Evolutionary conservation across 139 green algal genomes (phyloP).

Genomic region (Volvox reticuliferus): DNA sequence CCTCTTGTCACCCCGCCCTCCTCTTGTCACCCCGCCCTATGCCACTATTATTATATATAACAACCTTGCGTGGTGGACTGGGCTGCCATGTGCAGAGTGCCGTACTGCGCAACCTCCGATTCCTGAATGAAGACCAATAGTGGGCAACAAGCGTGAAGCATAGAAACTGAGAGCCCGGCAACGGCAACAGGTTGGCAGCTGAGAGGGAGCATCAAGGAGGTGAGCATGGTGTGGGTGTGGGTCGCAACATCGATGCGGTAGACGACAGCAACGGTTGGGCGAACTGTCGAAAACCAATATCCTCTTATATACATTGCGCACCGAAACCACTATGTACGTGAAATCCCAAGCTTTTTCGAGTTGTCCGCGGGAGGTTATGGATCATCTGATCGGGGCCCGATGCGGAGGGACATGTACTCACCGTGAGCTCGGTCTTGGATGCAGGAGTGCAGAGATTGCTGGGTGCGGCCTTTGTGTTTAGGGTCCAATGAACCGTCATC

Average conservation of each 20-base stretch:
- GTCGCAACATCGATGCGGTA: no score
- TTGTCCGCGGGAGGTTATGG: neutral
- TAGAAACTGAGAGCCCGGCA: no score
- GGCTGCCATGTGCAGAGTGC: neutral
- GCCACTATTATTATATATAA: no score
- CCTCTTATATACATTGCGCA: no score
- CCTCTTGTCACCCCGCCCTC: neutral
- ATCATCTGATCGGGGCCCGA: neutral
- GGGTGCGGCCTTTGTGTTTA: constrained; percentile 2
- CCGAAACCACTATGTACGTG: no score
- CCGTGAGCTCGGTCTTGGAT: neutral
- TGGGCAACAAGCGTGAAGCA: no score
- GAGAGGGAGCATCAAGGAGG: no score
- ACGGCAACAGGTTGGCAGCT: no score
- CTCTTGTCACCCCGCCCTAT: neutral
- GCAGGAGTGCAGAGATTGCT: neutral
- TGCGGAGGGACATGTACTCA: neutral
- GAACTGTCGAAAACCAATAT: no score
- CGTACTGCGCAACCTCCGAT: neutral
- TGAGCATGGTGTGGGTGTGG: no score
- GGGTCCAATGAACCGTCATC: constrained; percentile 7
- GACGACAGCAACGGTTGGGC: no score
- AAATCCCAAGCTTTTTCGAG: no score
- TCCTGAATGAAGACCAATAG: neutral
- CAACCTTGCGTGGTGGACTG: neutral